A percentile compares a stretch with the other conserved stretches of the same genome.
Evolutionary conservation across 768 basidiomycete species (phyloP).

Genomic region (Rickenella mellea): DNA sequence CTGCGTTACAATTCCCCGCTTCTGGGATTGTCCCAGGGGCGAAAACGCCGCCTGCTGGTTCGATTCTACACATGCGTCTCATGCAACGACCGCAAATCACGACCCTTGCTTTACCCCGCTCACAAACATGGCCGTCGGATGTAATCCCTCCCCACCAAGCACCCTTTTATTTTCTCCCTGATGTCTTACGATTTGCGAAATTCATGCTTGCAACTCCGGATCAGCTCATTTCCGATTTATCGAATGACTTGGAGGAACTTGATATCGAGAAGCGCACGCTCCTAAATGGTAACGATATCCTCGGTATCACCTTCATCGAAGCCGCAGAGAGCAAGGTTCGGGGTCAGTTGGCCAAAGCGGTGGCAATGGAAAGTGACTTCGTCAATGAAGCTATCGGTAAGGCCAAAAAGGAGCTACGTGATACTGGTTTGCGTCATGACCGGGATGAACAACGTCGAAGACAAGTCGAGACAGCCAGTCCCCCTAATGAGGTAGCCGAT

Average conservation of each 20-base stretch:
- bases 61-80: slow-evolving; percentile 73
- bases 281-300: slow-evolving; percentile 57
- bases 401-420: slow-evolving; percentile 44
- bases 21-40: slow-evolving; percentile 21
- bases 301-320: slow-evolving; percentile 74
- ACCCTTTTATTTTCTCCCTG: slow-evolving; percentile 93
- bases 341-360: slow-evolving; percentile 73
- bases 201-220: slow-evolving; percentile 95
- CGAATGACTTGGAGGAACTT: slow-evolving; percentile 64
- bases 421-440: slow-evolving; percentile 25
- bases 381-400: slow-evolving; percentile 59
- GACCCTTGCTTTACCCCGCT: slow-evolving; percentile 88
- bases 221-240: slow-evolving; percentile 69
- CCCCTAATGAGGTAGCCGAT: slow-evolving; percentile 20
- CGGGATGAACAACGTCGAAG: slow-evolving; percentile 15
- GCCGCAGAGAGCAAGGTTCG: slow-evolving; percentile 67
- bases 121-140: slow-evolving; percentile 89
- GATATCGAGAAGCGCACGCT: slow-evolving; percentile 59
- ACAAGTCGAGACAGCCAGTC: slow-evolving; percentile 14
- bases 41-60: slow-evolving; percentile 39
- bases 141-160: slow-evolving; percentile 85
- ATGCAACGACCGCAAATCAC: slow-evolving; percentile 92
- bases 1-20: slow-evolving; percentile 31
- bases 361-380: slow-evolving; percentile 60
- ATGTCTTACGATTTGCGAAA: slow-evolving; percentile 78